Conservation (phyloP, 75 land plant species). For the Adiantum capillusveneris region DNA sequence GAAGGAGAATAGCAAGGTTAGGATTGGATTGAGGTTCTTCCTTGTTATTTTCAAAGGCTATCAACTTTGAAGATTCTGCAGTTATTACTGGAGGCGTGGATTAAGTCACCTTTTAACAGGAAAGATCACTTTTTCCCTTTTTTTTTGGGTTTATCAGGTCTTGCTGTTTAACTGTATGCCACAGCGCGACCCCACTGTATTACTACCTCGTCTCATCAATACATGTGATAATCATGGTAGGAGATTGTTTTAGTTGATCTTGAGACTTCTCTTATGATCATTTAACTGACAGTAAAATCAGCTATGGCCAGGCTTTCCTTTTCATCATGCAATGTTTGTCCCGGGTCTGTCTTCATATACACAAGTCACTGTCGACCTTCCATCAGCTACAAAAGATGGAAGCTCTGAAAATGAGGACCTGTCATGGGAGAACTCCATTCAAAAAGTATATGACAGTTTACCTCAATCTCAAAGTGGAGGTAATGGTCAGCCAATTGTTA, state of each 20-base stretch:
- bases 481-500: background rate
- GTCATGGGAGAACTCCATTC: slow-evolving; percentile 19
- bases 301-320: slow-evolving; percentile 14
- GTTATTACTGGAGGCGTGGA: too few relatives aligned
- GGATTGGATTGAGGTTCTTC: too few relatives aligned
- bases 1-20: too few relatives aligned
- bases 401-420: slow-evolving; percentile 6
- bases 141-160: slow-evolving; percentile 27
- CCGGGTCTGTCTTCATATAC: slow-evolving; percentile 27
- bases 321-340: slow-evolving; percentile 28
- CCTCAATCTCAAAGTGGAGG: slow-evolving; percentile 9
- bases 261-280: too few relatives aligned
- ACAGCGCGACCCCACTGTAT: slow-evolving; percentile 54
- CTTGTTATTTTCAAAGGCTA: too few relatives aligned
- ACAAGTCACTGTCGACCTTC: slow-evolving; percentile 8
- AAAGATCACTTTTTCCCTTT: background rate
- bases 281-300: too few relatives aligned
- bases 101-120: too few relatives aligned
- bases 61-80: too few relatives aligned
- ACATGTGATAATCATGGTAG: slow-evolving; percentile 57
- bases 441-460: slow-evolving; percentile 19
- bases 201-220: slow-evolving; percentile 62
- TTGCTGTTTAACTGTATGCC: slow-evolving; percentile 81
- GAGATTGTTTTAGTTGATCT: background rate
- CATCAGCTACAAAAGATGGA: background rate